Base-by-base conservation (phyloP, 2,329 filamentous ascomycete species). In the Nemania diffusa region DNA sequence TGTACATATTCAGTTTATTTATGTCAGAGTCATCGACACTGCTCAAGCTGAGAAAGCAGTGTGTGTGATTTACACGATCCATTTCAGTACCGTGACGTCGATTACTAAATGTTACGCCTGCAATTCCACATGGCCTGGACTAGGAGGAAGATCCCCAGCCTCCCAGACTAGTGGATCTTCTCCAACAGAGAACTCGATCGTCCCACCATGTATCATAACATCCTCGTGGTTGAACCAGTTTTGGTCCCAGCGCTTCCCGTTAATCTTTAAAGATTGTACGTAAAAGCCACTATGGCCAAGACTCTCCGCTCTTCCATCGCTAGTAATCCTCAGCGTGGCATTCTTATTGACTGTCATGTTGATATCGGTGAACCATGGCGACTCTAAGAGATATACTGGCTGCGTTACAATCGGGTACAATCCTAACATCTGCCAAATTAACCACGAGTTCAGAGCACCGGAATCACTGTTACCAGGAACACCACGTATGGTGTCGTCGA, bases 401-500 rank as follows among this genome's bases (percentile, higher is more conserved):
- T 88, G 86, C 0, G 85, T 86, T 0, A 85, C 86, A 37, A 89
- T 80, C 0, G 86, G 86, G 32, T 87, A 87, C 7, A 87, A 71
- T 3, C 85, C 84, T 27, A 87, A 79, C 81, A 86, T 85, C 63
- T 84, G 82, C 82, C 86, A 88, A 22, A 86, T 75, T 3, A 86
- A 76, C 81, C 84, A 87, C n/a, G 82, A 84, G 71, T 87, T 85
- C 84, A 89, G 87, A 0, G 86, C 83, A 2, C 87, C 87, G 0
- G 85, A 85, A 71, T 89, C 87, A 44, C 83, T 84, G 71, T 89
- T 88, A 0, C 87, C 87, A 0, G 87, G 87, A 3, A 89, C 79
- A 0, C 86, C 87, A 1, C 77, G 74, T 0, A 82, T 83, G 5
- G 79, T 77, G 69, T 81, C 80, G 53, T 55, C 24, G 76, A 87